Evolutionary conservation across 2,329 filamentous ascomycete species (phyloP).

Genomic region (Arthrobotrys sinensis): DNA sequence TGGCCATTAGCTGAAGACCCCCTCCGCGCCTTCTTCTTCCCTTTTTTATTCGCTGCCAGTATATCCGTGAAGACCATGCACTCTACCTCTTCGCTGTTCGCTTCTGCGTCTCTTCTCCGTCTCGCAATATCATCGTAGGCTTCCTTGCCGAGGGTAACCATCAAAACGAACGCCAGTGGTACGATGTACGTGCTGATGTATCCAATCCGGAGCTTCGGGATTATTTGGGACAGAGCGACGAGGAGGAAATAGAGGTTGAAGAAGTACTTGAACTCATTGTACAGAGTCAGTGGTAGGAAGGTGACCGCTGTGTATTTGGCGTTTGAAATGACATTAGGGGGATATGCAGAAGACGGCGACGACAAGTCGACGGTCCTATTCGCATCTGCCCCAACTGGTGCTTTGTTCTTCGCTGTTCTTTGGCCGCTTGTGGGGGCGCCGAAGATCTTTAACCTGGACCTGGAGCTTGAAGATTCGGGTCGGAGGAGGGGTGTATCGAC

Average conservation of each 20-base stretch:
- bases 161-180: slow-evolving; percentile 89
- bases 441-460: slow-evolving; percentile 38
- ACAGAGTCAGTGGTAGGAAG: slow-evolving; percentile 92
- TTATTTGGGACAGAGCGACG: slow-evolving; percentile 92
- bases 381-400: slow-evolving; percentile 81
- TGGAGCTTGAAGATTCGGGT: slow-evolving; percentile 38
- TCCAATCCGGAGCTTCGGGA: slow-evolving; percentile 89
- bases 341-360: slow-evolving; percentile 73
- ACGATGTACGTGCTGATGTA: slow-evolving; percentile 96
- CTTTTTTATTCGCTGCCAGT: slow-evolving; percentile 58
- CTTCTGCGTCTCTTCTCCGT: slow-evolving; percentile 88
- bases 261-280: slow-evolving; percentile 99
- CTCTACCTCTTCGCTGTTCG: slow-evolving; percentile 82
- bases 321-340: slow-evolving; percentile 92
- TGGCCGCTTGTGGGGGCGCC: slow-evolving; percentile 62
- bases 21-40: slow-evolving; percentile 62
- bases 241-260: slow-evolving; percentile 99
- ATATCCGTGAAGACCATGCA: slow-evolving; percentile 62
- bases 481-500: slow-evolving; percentile 55
- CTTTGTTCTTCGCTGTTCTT: slow-evolving; percentile 65
- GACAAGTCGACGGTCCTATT: slow-evolving; percentile 44
- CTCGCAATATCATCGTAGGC: slow-evolving; percentile 92
- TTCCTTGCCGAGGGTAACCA: slow-evolving; percentile 95
- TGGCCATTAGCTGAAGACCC: slow-evolving; percentile 52
- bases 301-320: slow-evolving; percentile 97